Percentiles rank a stretch among this genome's conserved stretches.
phyloP scores from a whole-genome alignment of 768 basidiomycete genomes.

The Zangia roseola region DNA sequence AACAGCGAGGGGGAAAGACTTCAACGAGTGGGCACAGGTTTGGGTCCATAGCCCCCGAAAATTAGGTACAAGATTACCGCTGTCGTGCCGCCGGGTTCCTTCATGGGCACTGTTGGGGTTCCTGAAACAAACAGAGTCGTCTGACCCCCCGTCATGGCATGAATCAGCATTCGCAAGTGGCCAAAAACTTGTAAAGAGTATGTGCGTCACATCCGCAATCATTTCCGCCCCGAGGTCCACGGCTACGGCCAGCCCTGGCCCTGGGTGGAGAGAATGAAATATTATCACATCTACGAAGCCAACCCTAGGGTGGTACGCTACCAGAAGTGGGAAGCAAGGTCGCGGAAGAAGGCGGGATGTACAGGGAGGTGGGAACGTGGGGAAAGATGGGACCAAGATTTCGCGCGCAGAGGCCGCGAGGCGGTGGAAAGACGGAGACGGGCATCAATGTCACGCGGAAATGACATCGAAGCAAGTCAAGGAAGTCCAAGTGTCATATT shows the following conservation, averaged over 20 bases:
- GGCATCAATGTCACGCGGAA: conserved; percentile 28
- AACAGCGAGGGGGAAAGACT: background rate
- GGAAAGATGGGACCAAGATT: conserved; percentile 10
- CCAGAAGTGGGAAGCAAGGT: conserved; percentile 7
- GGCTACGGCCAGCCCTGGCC: conserved; percentile 7
- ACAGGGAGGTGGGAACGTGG: conserved; percentile 10
- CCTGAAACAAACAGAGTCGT: background rate
- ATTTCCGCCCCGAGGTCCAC: conserved; percentile 6
- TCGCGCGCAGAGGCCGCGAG: conserved; percentile 1
- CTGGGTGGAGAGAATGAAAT: conserved; percentile 6
- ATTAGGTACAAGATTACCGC: conserved; percentile 1
- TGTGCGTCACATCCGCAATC: conserved; percentile 3
- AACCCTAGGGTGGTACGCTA: conserved; percentile 34
- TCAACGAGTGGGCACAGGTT: background rate
- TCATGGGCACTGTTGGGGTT: background rate
- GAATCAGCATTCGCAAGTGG: background rate
- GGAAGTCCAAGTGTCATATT: conserved; percentile 9
- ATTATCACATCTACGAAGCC: conserved; percentile 24
- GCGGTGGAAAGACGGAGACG: conserved; percentile 17
- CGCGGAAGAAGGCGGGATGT: conserved; percentile 11
- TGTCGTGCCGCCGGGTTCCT: background rate
- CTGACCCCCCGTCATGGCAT: background rate
- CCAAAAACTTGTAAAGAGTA: background rate
- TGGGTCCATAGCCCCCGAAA: background rate
- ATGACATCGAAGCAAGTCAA: conserved; percentile 11